Evolutionary conservation across 495 filamentous ascomycete species (phyloP).

Genomic region (Corynascus novoguineensis): DNA sequence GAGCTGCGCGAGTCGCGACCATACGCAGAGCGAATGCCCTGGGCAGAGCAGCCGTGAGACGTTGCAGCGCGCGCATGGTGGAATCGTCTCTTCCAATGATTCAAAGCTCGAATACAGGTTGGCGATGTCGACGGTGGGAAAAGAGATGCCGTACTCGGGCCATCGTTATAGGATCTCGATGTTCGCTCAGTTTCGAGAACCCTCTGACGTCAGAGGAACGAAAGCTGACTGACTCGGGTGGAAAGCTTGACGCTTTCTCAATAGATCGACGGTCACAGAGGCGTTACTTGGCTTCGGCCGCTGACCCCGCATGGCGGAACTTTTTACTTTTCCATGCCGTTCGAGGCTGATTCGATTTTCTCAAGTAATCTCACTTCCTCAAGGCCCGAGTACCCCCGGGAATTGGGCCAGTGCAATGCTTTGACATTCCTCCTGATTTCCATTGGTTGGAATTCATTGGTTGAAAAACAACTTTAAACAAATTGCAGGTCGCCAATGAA

Average conservation of each 20-base stretch:
- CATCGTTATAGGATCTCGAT: slow-evolving; percentile 1
- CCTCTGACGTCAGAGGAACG: not conserved
- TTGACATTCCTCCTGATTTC: too few species aligned
- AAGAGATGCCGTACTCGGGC: too few species aligned
- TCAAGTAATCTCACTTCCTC: too few species aligned
- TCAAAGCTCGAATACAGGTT: too few species aligned
- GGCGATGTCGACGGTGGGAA: not conserved
- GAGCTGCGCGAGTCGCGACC: not conserved
- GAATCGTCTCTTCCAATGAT: not conserved
- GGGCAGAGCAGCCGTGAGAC: not conserved
- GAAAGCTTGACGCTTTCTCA: not conserved
- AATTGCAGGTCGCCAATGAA: too few species aligned
- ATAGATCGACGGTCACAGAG: not conserved
- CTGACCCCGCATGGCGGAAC: slow-evolving; percentile 1
- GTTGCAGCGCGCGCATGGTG: not conserved
- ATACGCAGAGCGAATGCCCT: not conserved
- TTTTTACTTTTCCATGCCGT: too few species aligned
- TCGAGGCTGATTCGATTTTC: too few species aligned
- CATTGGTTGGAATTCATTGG: too few species aligned
- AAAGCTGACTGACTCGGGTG: too few species aligned
- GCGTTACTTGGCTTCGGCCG: not conserved
- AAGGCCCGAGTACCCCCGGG: too few species aligned
- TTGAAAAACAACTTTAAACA: too few species aligned
- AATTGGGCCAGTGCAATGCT: too few species aligned
- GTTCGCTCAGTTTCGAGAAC: not conserved